Conservation (phyloP, 2,329 filamentous ascomycete species). For the Neofusicoccum laricinum region DNA sequence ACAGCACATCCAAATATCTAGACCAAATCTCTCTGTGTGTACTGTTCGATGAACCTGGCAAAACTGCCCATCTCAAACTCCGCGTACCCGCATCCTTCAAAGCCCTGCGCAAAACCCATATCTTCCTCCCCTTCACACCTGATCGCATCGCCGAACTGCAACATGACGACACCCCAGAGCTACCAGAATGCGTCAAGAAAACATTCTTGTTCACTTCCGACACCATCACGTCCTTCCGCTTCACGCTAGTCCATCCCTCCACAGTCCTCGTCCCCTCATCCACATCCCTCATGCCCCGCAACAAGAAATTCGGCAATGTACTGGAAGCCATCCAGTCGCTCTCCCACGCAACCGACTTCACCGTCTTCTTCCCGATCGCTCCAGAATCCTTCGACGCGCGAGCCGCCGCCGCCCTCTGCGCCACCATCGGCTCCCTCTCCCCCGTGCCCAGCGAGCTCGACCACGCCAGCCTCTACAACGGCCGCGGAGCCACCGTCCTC, state of each 20-base stretch:
- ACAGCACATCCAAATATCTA: not conserved
- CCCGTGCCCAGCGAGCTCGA: not conserved
- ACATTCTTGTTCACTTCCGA: not conserved
- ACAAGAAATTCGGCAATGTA: not conserved
- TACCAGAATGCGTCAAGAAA: not conserved
- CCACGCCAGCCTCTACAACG: not conserved
- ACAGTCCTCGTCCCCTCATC: not conserved
- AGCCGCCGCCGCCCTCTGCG: not conserved
- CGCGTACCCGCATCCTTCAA: not conserved
- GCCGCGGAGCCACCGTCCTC: not conserved
- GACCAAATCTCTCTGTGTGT: not conserved
- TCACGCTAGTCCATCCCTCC: not conserved
- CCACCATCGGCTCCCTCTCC: not conserved
- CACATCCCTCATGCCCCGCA: not conserved
- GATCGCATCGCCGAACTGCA: not conserved
- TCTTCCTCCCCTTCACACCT: not conserved
- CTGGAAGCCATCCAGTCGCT: not conserved
- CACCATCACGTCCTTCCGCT: not conserved
- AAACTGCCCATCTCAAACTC: not conserved
- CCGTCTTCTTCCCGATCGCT: not conserved
- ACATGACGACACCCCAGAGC: not conserved
- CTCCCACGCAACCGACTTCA: not conserved
- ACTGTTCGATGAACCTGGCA: not conserved
- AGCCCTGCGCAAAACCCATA: not conserved
- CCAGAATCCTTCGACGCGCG: not conserved